Base-by-base conservation (phyloP, 768 basidiomycete species). In the Amyloporia xantha region DNA sequence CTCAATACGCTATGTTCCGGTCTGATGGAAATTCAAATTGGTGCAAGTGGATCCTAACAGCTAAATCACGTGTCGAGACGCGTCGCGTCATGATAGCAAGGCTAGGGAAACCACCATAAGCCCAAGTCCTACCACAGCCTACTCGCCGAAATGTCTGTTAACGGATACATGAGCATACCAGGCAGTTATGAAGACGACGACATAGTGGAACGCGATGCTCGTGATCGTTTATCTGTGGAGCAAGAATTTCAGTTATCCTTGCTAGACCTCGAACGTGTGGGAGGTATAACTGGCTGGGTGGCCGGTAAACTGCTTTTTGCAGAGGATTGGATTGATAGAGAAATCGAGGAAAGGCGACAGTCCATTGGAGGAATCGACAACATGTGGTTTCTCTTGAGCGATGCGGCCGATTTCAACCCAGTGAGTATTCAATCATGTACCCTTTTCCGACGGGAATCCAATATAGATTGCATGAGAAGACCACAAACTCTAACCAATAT, bases 291-390 rank as follows among this genome's bases (percentile, higher is more conserved):
- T 19, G 45, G 53, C 12, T 51, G 50, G 53, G 24, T 41, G 5
- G 53, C 53, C 21, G 24, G 35, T 38, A 23, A 40, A 19, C 26
- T 54, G 19, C 33, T 49, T 3, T 36, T 38, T 2, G 47, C 48
- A 28, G 56, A 48, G 2, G 44, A 54, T 27, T 41, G 50, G 41
- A 46, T 60, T 23, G 48, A 53, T 33, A 41, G 37, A 1, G 56
- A 60, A 26, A 35, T 50, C 2, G 48, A 49, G 3, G 56, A 58
- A 41, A 48, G 59, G 21, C 45, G 46, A 17, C 50, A 55, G 41
- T 51, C 44, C 21, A 60, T 60, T n/a, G 59, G 56, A 1, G 59
- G 59, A 13, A 52, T 60, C 4, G 59, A 60, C 53, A 54, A 58
- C 28, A 33, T 58, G 39, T 60, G 56, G 56, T 39, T 60, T 33